phyloP scores from a whole-genome alignment of 1,284 basidiomycete species.

The Leucoagaricus sp. region DNA sequence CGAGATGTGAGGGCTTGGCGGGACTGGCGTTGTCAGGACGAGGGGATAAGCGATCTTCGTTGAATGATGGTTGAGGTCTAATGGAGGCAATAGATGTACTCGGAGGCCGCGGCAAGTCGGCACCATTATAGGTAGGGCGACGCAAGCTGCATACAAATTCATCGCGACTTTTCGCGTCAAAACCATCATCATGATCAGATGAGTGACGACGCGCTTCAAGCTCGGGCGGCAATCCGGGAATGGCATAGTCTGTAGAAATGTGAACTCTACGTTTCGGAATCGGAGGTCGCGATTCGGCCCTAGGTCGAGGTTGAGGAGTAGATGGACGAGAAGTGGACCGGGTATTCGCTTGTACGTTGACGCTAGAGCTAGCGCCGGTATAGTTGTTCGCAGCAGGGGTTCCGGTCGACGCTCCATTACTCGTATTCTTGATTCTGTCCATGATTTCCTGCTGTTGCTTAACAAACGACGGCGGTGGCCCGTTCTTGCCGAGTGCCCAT shows the following conservation, averaged over 20 bases:
- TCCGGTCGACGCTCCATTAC: background rate
- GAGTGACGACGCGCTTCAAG: conserved; percentile 6
- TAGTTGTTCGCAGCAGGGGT: background rate
- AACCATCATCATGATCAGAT: conserved; percentile 8
- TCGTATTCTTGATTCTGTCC: conserved; percentile 32
- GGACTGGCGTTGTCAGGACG: conserved; percentile 17
- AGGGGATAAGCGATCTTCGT: conserved; percentile 17
- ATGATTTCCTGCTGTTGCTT: conserved; percentile 45
- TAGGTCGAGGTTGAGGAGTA: background rate
- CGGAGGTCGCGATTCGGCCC: background rate
- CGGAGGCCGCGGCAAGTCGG: background rate
- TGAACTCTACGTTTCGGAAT: background rate
- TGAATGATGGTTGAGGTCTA: conserved; percentile 7
- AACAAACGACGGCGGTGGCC: conserved; percentile 20
- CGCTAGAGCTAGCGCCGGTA: background rate
- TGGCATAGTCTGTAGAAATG: background rate
- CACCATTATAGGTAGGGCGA: background rate
- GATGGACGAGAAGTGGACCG: background rate
- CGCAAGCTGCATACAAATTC: conserved; percentile 1
- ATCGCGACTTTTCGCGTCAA: conserved; percentile 3
- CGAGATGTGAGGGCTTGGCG: conserved; percentile 11
- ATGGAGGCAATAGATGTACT: conserved; percentile 8
- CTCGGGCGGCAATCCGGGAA: conserved; percentile 10
- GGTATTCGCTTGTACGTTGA: background rate
- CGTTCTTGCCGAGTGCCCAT: conserved; percentile 38